Conservation (phyloP, 495 filamentous ascomycete genomes). For the Echria macrotheca region DNA sequence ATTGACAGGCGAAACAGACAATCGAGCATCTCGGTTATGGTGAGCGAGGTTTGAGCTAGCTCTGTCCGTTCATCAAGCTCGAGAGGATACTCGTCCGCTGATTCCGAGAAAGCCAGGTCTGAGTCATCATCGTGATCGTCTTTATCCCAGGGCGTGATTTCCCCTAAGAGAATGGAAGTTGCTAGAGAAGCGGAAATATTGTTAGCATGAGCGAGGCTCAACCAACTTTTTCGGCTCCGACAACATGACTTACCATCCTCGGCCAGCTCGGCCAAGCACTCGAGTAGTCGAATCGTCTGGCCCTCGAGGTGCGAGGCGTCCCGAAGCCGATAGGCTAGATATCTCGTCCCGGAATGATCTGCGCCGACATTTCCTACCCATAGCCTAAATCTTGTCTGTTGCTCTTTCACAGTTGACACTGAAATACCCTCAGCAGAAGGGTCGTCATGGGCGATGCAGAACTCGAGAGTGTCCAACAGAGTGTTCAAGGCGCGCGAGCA, state of each 20-base stretch:
- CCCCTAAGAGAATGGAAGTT: not conserved
- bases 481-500: not conserved
- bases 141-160: slow-evolving; percentile 1
- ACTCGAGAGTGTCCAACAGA: not conserved
- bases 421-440: not conserved
- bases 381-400: slow-evolving; percentile 35
- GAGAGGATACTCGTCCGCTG: not conserved
- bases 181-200: no score
- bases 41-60: slow-evolving; percentile 9
- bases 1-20: slow-evolving; percentile 18
- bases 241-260: slow-evolving; percentile 6
- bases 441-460: not conserved
- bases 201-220: no score
- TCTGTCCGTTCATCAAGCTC: not conserved
- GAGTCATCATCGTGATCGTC: not conserved
- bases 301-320: slow-evolving; percentile 39
- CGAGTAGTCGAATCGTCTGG: slow-evolving; percentile 33
- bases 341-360: slow-evolving; percentile 34
- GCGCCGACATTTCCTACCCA: slow-evolving; percentile 45
- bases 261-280: slow-evolving; percentile 14
- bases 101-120: not conserved
- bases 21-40: slow-evolving; percentile 14
- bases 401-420: slow-evolving; percentile 21
- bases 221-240: not conserved
- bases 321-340: slow-evolving; percentile 40